phyloP scores from a whole-genome alignment of 257 asterid species.

The Anisodus acutangulus region DNA sequence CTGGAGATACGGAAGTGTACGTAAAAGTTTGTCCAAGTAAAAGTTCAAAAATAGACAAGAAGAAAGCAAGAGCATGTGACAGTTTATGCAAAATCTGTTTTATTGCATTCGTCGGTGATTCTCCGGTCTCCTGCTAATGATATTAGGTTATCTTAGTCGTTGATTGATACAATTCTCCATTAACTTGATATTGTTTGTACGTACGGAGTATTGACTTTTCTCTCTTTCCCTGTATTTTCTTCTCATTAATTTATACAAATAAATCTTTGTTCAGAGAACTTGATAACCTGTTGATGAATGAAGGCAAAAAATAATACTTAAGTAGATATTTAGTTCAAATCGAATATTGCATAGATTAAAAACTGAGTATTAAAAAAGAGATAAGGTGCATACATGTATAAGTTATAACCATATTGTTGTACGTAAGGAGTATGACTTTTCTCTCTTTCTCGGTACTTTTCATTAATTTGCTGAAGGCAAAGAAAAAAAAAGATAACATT shows the following conservation, averaged over 20 bases:
- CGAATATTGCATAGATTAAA: too few relatives aligned
- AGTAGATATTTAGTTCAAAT: too few relatives aligned
- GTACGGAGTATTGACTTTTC: neutral
- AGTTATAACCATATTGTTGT: too few relatives aligned
- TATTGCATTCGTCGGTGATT: slow-evolving; percentile 49
- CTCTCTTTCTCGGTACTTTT: neutral
- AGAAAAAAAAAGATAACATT: neutral
- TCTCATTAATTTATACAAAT: too few relatives aligned
- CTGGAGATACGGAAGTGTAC: slow-evolving; percentile 53
- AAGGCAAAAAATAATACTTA: too few relatives aligned
- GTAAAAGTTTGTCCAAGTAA: slow-evolving; percentile 29
- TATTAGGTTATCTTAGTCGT: neutral
- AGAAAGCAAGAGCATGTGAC: slow-evolving; percentile 56
- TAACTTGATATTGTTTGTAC: neutral
- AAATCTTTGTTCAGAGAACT: too few relatives aligned
- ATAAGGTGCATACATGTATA: too few relatives aligned
- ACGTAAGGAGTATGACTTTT: too few relatives aligned
- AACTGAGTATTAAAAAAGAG: too few relatives aligned
- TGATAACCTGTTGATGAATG: too few relatives aligned
- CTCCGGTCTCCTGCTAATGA: neutral
- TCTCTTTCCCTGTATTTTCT: neutral
- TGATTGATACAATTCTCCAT: neutral
- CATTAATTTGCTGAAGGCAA: neutral
- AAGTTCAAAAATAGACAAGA: slow-evolving; percentile 15
- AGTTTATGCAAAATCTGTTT: slow-evolving; percentile 8